phyloP scores from a whole-genome alignment of 768 basidiomycete genomes.

The Pulveroboletus sp. region DNA sequence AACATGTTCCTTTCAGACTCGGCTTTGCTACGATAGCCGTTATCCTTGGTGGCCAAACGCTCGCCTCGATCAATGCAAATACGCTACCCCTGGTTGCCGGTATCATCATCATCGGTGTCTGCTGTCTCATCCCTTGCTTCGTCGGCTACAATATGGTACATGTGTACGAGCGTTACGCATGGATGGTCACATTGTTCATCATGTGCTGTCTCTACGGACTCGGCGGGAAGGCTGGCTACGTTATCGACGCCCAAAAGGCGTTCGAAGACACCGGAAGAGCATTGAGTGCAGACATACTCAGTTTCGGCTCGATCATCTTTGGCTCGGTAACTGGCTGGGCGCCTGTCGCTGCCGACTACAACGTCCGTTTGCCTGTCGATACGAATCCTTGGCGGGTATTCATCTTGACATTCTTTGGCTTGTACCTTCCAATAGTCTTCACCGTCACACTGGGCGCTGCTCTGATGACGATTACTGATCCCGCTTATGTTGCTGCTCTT shows the following conservation, averaged over 20 bases:
- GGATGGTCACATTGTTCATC: constrained; percentile 46
- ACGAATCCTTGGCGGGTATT: constrained; percentile 45
- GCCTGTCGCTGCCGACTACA: constrained; percentile 54
- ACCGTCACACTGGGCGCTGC: constrained; percentile 34
- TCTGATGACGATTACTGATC: constrained; percentile 41
- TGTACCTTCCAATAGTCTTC: constrained; percentile 47
- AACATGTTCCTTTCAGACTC: constrained; percentile 27
- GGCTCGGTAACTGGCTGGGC: constrained; percentile 49
- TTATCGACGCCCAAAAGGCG: constrained; percentile 40
- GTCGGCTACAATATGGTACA: constrained; percentile 47
- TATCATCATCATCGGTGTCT: constrained; percentile 45
- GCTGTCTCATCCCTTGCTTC: constrained; percentile 44
- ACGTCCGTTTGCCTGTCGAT: constrained; percentile 45
- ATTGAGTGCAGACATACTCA: constrained; percentile 46
- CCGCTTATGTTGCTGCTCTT: constrained; percentile 40
- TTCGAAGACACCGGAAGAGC: constrained; percentile 42
- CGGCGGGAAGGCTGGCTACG: constrained; percentile 45
- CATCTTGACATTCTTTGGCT: constrained; percentile 47
- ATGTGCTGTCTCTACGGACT: constrained; percentile 53
- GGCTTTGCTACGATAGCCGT: constrained; percentile 48
- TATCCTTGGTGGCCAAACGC: constrained; percentile 54
- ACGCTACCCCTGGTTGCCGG: constrained; percentile 47
- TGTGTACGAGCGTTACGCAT: constrained; percentile 53
- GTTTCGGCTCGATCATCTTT: constrained; percentile 53
- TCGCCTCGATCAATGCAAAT: constrained; percentile 43